Evolutionary conservation across 1,284 basidiomycete genomes (phyloP).

Genomic region (Paramarasmius palmivorus): DNA sequence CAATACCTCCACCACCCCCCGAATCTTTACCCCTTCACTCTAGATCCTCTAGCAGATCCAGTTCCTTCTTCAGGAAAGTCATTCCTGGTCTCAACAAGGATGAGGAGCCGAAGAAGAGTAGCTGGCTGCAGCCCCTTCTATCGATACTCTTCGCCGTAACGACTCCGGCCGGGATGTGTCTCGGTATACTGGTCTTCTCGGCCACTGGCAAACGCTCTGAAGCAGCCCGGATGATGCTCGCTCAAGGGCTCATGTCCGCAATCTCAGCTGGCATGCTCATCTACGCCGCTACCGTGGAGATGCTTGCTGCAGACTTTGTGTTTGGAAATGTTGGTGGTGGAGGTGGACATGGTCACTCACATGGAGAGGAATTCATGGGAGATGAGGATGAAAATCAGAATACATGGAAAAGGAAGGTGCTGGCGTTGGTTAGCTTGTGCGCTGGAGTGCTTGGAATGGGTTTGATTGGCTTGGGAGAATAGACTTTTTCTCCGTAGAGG

Average conservation of each 20-base stretch:
- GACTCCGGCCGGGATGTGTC: constrained; percentile 63
- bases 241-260: constrained; percentile 72
- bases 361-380: constrained; percentile 20
- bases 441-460: constrained; percentile 62
- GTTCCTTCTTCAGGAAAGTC: neutral
- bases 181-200: constrained; percentile 53
- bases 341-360: constrained; percentile 31
- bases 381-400: constrained; percentile 15
- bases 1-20: constrained; percentile 46
- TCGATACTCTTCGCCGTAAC: constrained; percentile 75
- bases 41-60: neutral
- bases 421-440: constrained; percentile 57
- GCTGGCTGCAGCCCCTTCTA: constrained; percentile 54
- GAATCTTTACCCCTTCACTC: constrained; percentile 6
- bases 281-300: constrained; percentile 77
- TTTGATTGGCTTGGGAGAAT: constrained; percentile 28
- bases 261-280: constrained; percentile 78
- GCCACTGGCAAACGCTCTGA: constrained; percentile 26
- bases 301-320: constrained; percentile 79
- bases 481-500: too few species aligned
- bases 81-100: neutral
- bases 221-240: constrained; percentile 48
- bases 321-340: constrained; percentile 56
- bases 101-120: neutral
- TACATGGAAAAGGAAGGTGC: constrained; percentile 37